These are phyloP conservation scores for Amoebophrya sp. DNA, from an alignment of 169 alveolate genomes.

Conservation along the genomic window DNA sequence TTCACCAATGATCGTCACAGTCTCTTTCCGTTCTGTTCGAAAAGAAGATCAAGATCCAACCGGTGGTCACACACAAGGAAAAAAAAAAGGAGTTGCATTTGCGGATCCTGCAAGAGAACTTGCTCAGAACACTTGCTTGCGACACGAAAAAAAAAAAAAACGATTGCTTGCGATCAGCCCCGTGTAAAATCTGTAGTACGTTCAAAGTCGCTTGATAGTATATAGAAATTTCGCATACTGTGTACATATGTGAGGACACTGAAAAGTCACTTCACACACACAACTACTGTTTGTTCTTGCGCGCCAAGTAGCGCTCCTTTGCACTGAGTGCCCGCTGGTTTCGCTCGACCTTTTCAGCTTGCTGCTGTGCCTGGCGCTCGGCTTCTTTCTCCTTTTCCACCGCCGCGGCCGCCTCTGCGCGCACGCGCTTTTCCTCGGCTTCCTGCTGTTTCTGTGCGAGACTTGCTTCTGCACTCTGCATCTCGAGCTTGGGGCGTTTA, in stretches of 20 bases:
- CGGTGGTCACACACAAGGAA: too few relatives aligned
- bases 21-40: too few relatives aligned
- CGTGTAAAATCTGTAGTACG: not conserved
- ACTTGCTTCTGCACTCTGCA: not conserved
- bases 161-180: not conserved
- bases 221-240: not conserved
- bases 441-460: not conserved
- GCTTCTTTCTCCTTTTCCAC: not conserved
- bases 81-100: too few relatives aligned
- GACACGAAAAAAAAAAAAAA: too few relatives aligned
- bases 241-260: not conserved
- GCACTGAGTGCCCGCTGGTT: not conserved
- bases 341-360: not conserved
- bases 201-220: not conserved
- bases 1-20: too few relatives aligned
- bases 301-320: not conserved
- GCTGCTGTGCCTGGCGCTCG: not conserved
- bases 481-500: not conserved
- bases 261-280: not conserved
- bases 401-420: not conserved
- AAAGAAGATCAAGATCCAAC: too few relatives aligned
- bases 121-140: too few relatives aligned
- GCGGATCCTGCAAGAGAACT: too few relatives aligned
- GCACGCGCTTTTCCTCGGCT: not conserved
- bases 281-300: not conserved